phyloP scores from a whole-genome alignment of 441 rosid genomes.

The Brassica balearica region DNA sequence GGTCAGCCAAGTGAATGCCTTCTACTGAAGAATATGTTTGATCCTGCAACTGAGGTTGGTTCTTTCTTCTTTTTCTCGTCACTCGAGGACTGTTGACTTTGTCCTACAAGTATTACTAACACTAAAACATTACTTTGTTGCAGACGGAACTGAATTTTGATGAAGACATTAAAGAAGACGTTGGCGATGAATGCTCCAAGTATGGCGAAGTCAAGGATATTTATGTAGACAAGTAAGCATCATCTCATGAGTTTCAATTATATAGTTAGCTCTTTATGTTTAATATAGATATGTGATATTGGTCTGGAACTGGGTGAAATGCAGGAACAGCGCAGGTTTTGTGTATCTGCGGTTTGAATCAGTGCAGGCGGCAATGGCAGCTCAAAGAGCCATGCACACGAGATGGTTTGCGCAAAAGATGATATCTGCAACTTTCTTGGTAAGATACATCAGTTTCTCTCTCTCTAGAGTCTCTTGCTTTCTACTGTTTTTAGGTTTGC shows the following conservation, averaged over 20 bases:
- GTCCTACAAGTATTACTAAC: constrained; percentile 5
- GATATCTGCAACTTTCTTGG: constrained; percentile 83
- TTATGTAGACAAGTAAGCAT: constrained; percentile 47
- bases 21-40: constrained; percentile 89
- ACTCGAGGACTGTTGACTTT: constrained; percentile 7
- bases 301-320: constrained; percentile 20
- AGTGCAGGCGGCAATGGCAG: constrained; percentile 64
- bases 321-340: constrained; percentile 75
- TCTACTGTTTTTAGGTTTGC: constrained; percentile 8
- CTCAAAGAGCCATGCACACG: constrained; percentile 86
- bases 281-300: constrained; percentile 6
- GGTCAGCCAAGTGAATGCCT: constrained; percentile 89
- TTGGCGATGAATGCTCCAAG: constrained; percentile 80
- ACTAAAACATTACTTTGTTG: constrained; percentile 31
- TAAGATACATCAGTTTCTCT: constrained; percentile 40
- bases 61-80: constrained; percentile 20
- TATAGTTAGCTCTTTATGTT: not conserved
- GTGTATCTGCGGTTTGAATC: constrained; percentile 76
- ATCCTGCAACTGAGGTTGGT: constrained; percentile 84
- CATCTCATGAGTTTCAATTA: not conserved
- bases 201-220: constrained; percentile 46
- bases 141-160: constrained; percentile 88
- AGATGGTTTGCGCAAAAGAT: constrained; percentile 94
- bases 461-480: not conserved
- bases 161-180: constrained; percentile 79